Percentiles rank a stretch among this genome's conserved stretches.
Conservation (phyloP, 208 protist species). For the Plasmodiophora brassicae region DNA sequence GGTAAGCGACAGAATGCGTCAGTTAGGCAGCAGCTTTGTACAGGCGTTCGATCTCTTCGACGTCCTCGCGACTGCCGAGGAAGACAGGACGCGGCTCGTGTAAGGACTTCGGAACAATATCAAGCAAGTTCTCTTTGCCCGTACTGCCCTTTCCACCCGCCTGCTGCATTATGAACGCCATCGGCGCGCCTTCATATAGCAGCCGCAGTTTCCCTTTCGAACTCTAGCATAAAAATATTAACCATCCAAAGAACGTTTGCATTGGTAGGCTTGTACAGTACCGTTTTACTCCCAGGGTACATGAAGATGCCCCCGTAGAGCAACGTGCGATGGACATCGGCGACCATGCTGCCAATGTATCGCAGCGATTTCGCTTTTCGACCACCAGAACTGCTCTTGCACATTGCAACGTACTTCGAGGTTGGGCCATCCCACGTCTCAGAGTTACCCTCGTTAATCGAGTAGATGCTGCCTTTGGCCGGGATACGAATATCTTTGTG, state of each 20-base stretch:
- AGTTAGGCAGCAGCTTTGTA: neutral
- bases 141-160: slow-evolving; percentile 68
- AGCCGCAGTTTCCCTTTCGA: slow-evolving; percentile 90
- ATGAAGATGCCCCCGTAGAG: slow-evolving; percentile 96
- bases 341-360: slow-evolving; percentile 67
- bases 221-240: slow-evolving; percentile 55
- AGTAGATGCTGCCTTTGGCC: slow-evolving; percentile 83
- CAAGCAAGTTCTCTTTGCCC: neutral
- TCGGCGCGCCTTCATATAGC: slow-evolving; percentile 82
- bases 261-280: too few relatives aligned
- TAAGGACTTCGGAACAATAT: slow-evolving; percentile 39
- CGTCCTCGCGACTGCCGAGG: slow-evolving; percentile 46
- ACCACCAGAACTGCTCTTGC: neutral
- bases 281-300: slow-evolving; percentile 44
- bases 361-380: slow-evolving; percentile 45
- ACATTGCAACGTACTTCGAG: neutral
- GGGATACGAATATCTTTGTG: slow-evolving; percentile 79
- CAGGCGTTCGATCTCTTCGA: slow-evolving; percentile 27
- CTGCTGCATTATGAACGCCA: slow-evolving; percentile 58
- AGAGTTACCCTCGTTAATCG: slow-evolving; percentile 89
- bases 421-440: slow-evolving; percentile 36
- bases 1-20: neutral
- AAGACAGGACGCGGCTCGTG: slow-evolving; percentile 50
- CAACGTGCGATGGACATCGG: slow-evolving; percentile 93
- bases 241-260: neutral